These are phyloP conservation scores for Nicotiana knightiana DNA, from an alignment of 257 asterid genomes.

Conservation along the genomic window DNA sequence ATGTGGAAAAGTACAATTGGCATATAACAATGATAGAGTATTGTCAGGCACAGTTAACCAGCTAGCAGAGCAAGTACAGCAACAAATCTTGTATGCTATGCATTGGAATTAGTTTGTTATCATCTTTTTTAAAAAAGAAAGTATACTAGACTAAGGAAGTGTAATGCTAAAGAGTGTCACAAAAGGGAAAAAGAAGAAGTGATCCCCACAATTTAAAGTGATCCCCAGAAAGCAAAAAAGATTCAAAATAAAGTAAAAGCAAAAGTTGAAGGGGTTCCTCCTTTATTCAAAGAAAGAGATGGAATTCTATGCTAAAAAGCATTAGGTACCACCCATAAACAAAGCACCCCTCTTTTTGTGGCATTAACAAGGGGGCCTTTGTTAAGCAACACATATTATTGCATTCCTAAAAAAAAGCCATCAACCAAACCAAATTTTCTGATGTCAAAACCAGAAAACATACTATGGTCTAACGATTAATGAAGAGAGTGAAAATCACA, in stretches of 20 bases:
- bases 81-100: not conserved
- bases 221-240: constrained; percentile 26
- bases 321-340: constrained; percentile 5
- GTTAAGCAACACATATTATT: constrained; percentile 9
- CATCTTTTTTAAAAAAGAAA: not conserved
- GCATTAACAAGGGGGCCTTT: not conserved
- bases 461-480: no score
- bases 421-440: not conserved
- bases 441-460: not conserved
- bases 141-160: constrained; percentile 4
- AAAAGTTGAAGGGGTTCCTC: constrained; percentile 31
- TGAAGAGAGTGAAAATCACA: no score
- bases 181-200: constrained; percentile 15
- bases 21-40: not conserved
- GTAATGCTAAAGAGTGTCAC: not conserved
- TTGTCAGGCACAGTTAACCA: not conserved
- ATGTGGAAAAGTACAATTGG: constrained; percentile 39
- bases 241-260: constrained; percentile 34
- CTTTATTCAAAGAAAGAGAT: constrained; percentile 31
- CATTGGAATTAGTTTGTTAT: not conserved
- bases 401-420: not conserved
- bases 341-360: constrained; percentile 2
- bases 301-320: constrained; percentile 44
- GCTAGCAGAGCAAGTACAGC: not conserved
- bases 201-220: constrained; percentile 13